Base-by-base conservation (phyloP, 306 rosid genomes). In the Cyclanthera cordifolia region DNA sequence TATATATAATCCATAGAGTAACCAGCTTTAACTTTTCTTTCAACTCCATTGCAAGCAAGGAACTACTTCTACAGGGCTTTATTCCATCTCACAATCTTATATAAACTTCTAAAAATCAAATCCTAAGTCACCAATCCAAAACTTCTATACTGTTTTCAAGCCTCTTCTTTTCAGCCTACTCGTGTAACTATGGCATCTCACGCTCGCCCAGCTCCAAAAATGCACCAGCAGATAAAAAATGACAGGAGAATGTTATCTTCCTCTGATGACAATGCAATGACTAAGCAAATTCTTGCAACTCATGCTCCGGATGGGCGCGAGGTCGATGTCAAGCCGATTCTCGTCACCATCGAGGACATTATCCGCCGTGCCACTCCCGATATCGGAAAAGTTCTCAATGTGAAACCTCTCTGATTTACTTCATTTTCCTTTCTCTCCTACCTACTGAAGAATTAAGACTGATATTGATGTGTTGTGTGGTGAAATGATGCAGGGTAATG, bases 41-140 rank as follows among this genome's bases (percentile, higher is more conserved):
- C 73, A 49, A 82, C 84, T 81, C 72, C 74, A 2, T 74, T 15
- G 67, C 95, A 89, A 92, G 96, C 86, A 89, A 91, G 92, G 97
- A 73, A 91, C 92, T 3, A 53, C 83, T 82, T 85, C 90, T 67
- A 27, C 75, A 66, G 23, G 27, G 59, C 95, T 87, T 85, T 87
- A 81, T 85, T 89, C 95, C 83, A 63, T 60, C 78, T 54, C 52
- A 73, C 57, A 34, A 14, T 15, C 34, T 52, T 87, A 78, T 87
- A 87, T 82, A 85, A 75, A 23, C 14, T 68, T 13, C 25, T 12
- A 74, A 11, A 20, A 13, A 0, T 37, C 51, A 65, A 46, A 64
- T 67, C 30, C 53, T 71, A 24, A 46, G 39, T 24, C 58, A 39
- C 28, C 69, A 64, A 52, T 53, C 79, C 81, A 75, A 73, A 34